Evolutionary conservation across 164 flowering plant genomes (phyloP).

Genomic region (Chimonanthus salicifolius): DNA sequence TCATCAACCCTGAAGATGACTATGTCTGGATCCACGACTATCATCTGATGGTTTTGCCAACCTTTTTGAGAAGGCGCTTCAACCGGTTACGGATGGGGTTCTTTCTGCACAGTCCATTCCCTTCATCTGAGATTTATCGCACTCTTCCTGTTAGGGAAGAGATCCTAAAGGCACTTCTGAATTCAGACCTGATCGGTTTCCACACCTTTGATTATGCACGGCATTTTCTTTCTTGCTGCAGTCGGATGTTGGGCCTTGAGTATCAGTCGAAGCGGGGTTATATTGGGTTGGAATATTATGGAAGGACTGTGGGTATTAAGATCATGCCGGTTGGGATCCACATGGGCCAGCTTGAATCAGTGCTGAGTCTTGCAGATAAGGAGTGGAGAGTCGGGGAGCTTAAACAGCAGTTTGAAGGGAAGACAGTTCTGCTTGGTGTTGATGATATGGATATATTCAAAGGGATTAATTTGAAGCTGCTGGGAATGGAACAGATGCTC

Average conservation of each 20-base stretch:
- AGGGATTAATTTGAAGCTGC: slow-evolving; percentile 60
- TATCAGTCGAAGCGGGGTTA: slow-evolving; percentile 78
- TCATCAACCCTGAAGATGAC: slow-evolving; percentile 73
- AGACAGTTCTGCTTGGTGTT: slow-evolving; percentile 62
- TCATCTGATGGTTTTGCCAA: slow-evolving; percentile 12
- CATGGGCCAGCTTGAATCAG: slow-evolving; percentile 66
- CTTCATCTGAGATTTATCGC: slow-evolving; percentile 13
- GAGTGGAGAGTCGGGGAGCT: slow-evolving; percentile 58
- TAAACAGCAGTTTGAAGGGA: slow-evolving; percentile 58
- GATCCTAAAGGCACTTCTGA: slow-evolving; percentile 15
- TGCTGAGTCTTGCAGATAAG: slow-evolving; percentile 46
- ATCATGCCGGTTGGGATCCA: slow-evolving; percentile 79
- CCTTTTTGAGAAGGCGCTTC: slow-evolving; percentile 13
- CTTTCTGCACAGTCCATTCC: slow-evolving; percentile 15
- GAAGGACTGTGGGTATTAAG: slow-evolving; percentile 64
- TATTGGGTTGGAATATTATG: slow-evolving; percentile 68
- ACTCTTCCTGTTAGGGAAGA: slow-evolving; percentile 23
- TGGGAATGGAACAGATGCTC: slow-evolving; percentile 74
- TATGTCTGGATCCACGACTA: slow-evolving; percentile 79
- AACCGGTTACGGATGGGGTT: slow-evolving; percentile 14
- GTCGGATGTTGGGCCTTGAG: slow-evolving; percentile 69
- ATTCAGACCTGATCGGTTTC: slow-evolving; percentile 43
- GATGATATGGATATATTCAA: slow-evolving; percentile 83
- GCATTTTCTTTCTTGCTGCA: slow-evolving; percentile 77
- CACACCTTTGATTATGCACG: slow-evolving; percentile 81